These are phyloP conservation scores for Yamadazyma sp. DNA, from an alignment of 805 yeast genomes.

Conservation along the genomic window DNA sequence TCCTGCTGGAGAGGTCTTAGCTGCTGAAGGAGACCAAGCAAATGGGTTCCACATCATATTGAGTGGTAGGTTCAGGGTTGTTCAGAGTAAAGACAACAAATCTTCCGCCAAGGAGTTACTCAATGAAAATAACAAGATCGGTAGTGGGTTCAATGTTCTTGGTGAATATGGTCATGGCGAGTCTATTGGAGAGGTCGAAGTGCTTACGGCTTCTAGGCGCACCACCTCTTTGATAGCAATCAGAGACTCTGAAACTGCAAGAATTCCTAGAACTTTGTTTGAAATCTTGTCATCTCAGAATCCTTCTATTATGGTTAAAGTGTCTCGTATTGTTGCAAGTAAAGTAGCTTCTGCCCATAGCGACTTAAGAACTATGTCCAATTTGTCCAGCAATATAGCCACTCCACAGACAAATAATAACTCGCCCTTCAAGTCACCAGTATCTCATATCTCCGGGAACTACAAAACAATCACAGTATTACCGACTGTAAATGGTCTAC, in stretches of 20 bases:
- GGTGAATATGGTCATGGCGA: slow-evolving; percentile 94
- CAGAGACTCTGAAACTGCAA: slow-evolving; percentile 89
- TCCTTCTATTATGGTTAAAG: slow-evolving; percentile 89
- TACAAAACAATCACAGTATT: slow-evolving; percentile 83
- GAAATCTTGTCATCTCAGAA: slow-evolving; percentile 80
- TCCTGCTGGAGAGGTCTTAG: slow-evolving; percentile 80
- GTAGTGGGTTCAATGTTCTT: slow-evolving; percentile 36
- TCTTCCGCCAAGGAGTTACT: slow-evolving; percentile 14
- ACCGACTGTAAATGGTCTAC: slow-evolving; percentile 79
- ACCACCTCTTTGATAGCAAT: slow-evolving; percentile 75
- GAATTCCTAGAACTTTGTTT: slow-evolving; percentile 87
- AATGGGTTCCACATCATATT: slow-evolving; percentile 88
- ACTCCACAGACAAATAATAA: slow-evolving; percentile 12
- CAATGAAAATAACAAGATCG: slow-evolving; percentile 10
- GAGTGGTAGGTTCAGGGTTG: slow-evolving; percentile 82
- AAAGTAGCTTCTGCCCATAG: slow-evolving; percentile 30
- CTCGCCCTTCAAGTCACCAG: slow-evolving; percentile 27
- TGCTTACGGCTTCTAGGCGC: slow-evolving; percentile 74
- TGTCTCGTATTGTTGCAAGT: slow-evolving; percentile 81
- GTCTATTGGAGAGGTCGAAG: slow-evolving; percentile 93
- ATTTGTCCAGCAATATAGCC: slow-evolving; percentile 12
- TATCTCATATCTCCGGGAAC: slow-evolving; percentile 40
- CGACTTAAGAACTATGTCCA: slow-evolving; percentile 12
- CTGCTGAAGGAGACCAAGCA: slow-evolving; percentile 81
- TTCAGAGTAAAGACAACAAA: slow-evolving; percentile 29